Base-by-base conservation (phyloP, 2,329 filamentous ascomycete species). In the Exserohilum rostratum region DNA sequence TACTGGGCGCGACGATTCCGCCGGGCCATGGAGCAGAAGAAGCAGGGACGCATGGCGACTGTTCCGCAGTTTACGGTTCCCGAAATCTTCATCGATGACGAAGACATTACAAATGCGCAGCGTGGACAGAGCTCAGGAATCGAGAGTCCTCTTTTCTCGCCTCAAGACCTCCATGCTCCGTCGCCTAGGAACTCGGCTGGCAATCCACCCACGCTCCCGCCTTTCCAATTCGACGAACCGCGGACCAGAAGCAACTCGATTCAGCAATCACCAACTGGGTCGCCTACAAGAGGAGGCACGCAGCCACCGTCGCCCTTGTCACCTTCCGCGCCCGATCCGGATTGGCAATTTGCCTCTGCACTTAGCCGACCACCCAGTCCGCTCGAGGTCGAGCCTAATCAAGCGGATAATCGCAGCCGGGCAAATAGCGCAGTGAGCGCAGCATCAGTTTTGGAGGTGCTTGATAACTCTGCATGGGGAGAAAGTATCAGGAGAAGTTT, bases 391-490 rank as follows among this genome's bases (percentile, higher is more conserved):
- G 66, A 65, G 61, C 62, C 57, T 61, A 71, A 51, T 55, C 72
- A 48, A 46, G 61, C 37, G 54, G 60, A 61, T 17, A 84, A 83
- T 60, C 84, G 82, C 69, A 85, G 85, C 64, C 79, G 88, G 38
- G 84, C 87, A 20, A 85, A 84, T 50, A 92, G 89, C 73, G 81
- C 83, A 5, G 87, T 93, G 53, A 91, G 86, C 68, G 87, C 88
- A 45, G 85, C 87, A 43, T 89, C 92, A 67, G 90, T 96, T 63
- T 85, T 93, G 73, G 87, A 92, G 63, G 90, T 95, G 70, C 83
- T 98, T 50, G 91, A 95, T 68, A 90, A 93, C 68, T 95, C 91
- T 15, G 88, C 90, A 13, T 98, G 93, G 93, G 90, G 93, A 46
- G 91, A 96, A 77, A 96, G 90, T 79, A 92, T 97, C 61, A 83